Percentiles rank a stretch among this genome's conserved stretches.
These are phyloP conservation scores for Thamnidium elegans DNA, from an alignment of 192 early-diverging fungal species.

Conservation along the genomic window DNA sequence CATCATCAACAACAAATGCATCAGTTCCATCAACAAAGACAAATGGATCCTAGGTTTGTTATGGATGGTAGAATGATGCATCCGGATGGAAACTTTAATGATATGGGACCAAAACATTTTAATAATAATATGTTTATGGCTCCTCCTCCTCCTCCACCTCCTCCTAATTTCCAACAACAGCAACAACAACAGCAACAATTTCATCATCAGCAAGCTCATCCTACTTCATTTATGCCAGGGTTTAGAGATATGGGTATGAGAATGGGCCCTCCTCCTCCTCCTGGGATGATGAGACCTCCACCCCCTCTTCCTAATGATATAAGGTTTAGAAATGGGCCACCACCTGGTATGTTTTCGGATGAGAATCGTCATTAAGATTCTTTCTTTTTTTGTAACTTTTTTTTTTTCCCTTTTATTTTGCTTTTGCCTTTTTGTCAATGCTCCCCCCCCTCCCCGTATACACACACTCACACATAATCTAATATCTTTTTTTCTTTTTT, in stretches of 20 bases:
- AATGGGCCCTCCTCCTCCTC: conserved; percentile 1
- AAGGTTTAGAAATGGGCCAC: conserved; percentile 12
- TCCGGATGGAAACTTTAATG: neutral
- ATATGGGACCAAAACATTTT: neutral
- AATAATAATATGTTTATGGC: conserved; percentile 26
- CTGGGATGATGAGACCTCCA: conserved; percentile 9
- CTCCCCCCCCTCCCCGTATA: neutral
- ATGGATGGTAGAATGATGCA: conserved; percentile 13
- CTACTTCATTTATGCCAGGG: conserved; percentile 10
- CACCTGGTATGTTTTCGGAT: conserved; percentile 17
- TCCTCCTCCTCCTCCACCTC: neutral
- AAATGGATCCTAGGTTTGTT: conserved; percentile 14
- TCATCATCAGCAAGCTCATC: conserved; percentile 14
- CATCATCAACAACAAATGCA: neutral
- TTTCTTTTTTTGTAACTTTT: neutral
- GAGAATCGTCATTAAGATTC: neutral
- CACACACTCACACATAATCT: neutral
- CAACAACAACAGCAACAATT: conserved; percentile 21
- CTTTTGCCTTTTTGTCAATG: neutral
- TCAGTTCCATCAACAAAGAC: conserved; percentile 4
- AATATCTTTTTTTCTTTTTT: neutral
- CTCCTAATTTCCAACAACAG: conserved; percentile 16
- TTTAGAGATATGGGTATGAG: conserved; percentile 16
- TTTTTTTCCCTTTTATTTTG: neutral
- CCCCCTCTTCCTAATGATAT: neutral